Percentiles rank a stretch among this genome's conserved stretches.
Conservation (phyloP, 345 rosid genomes). For the Excoecaria agallocha region DNA sequence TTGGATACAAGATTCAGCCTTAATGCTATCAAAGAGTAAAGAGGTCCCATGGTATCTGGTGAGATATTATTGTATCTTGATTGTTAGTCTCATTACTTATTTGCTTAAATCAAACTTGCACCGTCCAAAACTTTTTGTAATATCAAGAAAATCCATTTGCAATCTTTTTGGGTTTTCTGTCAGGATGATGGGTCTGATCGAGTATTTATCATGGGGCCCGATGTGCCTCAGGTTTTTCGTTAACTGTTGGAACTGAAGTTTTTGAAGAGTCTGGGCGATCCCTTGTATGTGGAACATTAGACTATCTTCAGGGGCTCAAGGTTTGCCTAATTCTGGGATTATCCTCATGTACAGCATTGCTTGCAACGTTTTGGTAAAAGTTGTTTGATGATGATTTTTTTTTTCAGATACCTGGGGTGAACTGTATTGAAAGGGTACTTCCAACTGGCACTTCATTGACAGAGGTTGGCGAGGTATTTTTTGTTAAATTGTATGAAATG, state of each 20-base stretch:
- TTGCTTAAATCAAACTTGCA: background rate
- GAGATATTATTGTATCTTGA: slow-evolving; percentile 24
- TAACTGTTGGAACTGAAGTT: slow-evolving; percentile 71
- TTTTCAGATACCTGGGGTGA: slow-evolving; percentile 94
- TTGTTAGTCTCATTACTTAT: slow-evolving; percentile 6
- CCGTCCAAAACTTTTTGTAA: slow-evolving; percentile 4
- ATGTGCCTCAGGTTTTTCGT: slow-evolving; percentile 60
- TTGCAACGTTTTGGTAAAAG: slow-evolving; percentile 3
- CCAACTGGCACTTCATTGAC: slow-evolving; percentile 89
- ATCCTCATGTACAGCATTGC: background rate
- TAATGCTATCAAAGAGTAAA: slow-evolving; percentile 86
- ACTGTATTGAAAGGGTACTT: slow-evolving; percentile 85
- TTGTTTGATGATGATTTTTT: slow-evolving; percentile 14
- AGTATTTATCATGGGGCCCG: slow-evolving; percentile 67
- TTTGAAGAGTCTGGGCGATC: slow-evolving; percentile 96
- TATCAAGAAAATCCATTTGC: background rate
- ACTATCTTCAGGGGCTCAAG: slow-evolving; percentile 96
- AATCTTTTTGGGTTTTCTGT: slow-evolving; percentile 8
- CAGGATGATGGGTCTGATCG: slow-evolving; percentile 88
- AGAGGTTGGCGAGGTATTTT: slow-evolving; percentile 85
- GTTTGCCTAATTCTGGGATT: slow-evolving; percentile 34
- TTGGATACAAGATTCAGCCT: slow-evolving; percentile 96
- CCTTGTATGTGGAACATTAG: slow-evolving; percentile 86
- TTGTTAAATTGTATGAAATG: slow-evolving; percentile 3
- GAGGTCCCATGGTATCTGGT: slow-evolving; percentile 99